These are phyloP conservation scores for Lentinula edodes DNA, from an alignment of 768 basidiomycete genomes.

Conservation along the genomic window DNA sequence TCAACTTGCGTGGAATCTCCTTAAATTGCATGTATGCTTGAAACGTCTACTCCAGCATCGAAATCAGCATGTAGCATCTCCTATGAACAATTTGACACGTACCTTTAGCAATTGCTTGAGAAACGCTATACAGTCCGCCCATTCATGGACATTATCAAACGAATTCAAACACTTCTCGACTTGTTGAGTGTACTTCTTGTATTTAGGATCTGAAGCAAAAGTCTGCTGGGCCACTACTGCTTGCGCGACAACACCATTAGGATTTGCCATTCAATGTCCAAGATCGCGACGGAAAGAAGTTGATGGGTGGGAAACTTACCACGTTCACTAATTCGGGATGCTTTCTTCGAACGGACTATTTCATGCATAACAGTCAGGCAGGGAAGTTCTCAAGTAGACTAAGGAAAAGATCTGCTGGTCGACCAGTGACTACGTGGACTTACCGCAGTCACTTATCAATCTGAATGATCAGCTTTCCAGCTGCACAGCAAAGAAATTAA, in stretches of 20 bases:
- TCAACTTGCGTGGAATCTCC: constrained; percentile 91
- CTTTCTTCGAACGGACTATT: neutral
- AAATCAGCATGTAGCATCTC: neutral
- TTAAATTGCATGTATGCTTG: constrained; percentile 93
- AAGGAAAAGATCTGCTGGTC: neutral
- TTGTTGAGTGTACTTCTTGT: constrained; percentile 87
- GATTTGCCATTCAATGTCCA: constrained; percentile 6
- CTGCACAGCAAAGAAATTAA: neutral
- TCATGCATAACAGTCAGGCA: neutral
- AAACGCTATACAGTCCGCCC: constrained; percentile 99
- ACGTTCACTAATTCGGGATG: neutral
- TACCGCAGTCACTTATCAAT: neutral
- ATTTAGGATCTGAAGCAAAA: constrained; percentile 82
- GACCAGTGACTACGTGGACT: neutral
- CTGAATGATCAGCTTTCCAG: neutral
- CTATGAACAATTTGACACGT: constrained; percentile 8
- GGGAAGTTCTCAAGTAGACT: neutral
- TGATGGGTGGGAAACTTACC: neutral
- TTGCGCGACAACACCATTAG: neutral
- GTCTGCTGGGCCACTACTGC: constrained; percentile 46
- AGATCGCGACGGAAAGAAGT: neutral
- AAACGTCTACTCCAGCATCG: constrained; percentile 57
- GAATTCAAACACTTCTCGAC: constrained; percentile 91
- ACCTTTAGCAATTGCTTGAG: constrained; percentile 92
- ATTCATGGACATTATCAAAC: constrained; percentile 96